phyloP scores from a whole-genome alignment of 345 rosid genomes.

The Moringa oleifera region DNA sequence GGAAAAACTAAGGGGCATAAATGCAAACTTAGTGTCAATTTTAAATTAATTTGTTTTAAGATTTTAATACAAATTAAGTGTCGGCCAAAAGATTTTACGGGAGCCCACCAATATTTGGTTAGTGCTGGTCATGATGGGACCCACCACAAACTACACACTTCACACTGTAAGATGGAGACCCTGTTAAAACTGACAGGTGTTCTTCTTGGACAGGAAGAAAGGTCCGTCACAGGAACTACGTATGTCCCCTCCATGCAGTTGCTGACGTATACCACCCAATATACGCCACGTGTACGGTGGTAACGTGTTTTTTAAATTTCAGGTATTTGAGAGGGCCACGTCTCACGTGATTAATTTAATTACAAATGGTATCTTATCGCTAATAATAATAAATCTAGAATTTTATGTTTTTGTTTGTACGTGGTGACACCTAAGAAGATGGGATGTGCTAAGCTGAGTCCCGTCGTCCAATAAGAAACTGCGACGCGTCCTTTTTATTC shows the following conservation, averaged over 20 bases:
- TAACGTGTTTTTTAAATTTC: background rate
- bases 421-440: too few relatives aligned
- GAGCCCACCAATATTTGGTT: conserved; percentile 27
- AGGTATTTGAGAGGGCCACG: conserved; percentile 32
- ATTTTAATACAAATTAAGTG: conserved; percentile 22
- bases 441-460: too few relatives aligned
- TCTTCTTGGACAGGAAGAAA: too few relatives aligned
- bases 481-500: too few relatives aligned
- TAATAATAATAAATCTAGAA: too few relatives aligned
- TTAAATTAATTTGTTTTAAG: background rate
- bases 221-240: too few relatives aligned
- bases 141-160: conserved; percentile 22
- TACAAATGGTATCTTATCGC: too few relatives aligned
- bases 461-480: too few relatives aligned
- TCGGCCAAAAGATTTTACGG: conserved; percentile 32
- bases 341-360: conserved; percentile 26
- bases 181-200: background rate
- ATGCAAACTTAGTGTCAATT: conserved; percentile 9
- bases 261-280: conserved; percentile 13
- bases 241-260: conserved; percentile 26
- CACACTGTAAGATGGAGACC: background rate
- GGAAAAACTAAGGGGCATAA: background rate
- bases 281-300: conserved; percentile 28
- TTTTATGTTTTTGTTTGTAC: too few relatives aligned
- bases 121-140: conserved; percentile 23